These are phyloP conservation scores for Medicago ruthenica DNA, from an alignment of 306 rosid genomes.

Conservation along the genomic window DNA sequence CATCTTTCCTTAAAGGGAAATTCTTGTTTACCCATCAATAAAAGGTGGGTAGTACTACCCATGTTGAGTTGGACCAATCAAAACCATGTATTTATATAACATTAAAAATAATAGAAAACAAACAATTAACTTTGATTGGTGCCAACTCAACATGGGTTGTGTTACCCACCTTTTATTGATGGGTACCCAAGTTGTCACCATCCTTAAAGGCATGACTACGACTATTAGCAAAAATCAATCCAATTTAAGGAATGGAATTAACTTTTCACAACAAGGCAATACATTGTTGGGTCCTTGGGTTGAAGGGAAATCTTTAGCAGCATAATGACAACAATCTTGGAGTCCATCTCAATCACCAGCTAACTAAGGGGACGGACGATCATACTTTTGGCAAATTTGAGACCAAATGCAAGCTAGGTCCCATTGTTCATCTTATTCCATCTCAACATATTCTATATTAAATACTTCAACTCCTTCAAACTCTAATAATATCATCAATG, in stretches of 20 bases:
- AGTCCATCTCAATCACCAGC: slow-evolving; percentile 14
- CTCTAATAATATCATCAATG: background rate
- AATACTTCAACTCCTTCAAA: too few species aligned
- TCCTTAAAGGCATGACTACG: background rate
- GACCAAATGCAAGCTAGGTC: background rate
- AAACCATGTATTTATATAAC: too few species aligned
- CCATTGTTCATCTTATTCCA: background rate
- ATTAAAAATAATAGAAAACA: too few species aligned
- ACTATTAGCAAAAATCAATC: background rate
- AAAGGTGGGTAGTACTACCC: too few species aligned
- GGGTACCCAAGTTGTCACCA: too few species aligned
- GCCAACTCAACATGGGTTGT: too few species aligned
- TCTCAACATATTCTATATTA: too few species aligned
- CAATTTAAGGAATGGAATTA: background rate
- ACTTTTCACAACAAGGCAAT: background rate
- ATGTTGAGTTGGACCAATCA: too few species aligned
- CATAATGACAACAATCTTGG: background rate
- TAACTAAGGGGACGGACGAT: background rate
- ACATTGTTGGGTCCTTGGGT: background rate
- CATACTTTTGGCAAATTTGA: slow-evolving; percentile 2
- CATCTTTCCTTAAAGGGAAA: background rate
- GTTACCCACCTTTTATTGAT: too few species aligned
- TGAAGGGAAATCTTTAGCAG: background rate
- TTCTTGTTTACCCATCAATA: too few species aligned
- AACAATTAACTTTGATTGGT: too few species aligned